Percentiles rank a stretch among this genome's conserved stretches.
phyloP scores from a whole-genome alignment of 2,329 filamentous ascomycete species.

The Coleophoma cylindrospora region DNA sequence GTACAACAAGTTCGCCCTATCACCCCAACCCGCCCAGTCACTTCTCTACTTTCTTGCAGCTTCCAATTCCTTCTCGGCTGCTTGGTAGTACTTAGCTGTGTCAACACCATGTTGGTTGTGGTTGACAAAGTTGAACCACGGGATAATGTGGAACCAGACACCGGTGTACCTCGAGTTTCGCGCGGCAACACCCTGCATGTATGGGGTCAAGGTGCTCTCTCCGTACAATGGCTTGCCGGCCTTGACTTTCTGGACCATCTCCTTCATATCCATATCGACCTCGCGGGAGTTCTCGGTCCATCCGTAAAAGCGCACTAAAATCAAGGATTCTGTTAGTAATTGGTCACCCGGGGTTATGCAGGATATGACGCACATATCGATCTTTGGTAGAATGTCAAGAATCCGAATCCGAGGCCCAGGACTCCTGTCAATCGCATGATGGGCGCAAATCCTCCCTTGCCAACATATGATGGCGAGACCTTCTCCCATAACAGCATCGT shows the following conservation, averaged over 20 bases:
- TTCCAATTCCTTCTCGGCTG: slow-evolving; percentile 91
- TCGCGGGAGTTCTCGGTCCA: slow-evolving; percentile 89
- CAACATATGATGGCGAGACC: slow-evolving; percentile 78
- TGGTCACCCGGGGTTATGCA: neutral
- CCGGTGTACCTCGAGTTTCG: slow-evolving; percentile 90
- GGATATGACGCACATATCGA: slow-evolving; percentile 66
- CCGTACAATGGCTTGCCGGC: slow-evolving; percentile 86
- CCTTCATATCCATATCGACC: slow-evolving; percentile 91
- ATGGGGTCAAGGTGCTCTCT: slow-evolving; percentile 68
- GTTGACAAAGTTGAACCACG: slow-evolving; percentile 99
- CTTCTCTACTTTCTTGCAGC: slow-evolving; percentile 52
- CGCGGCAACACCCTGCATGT: slow-evolving; percentile 90
- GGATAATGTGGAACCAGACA: slow-evolving; percentile 76
- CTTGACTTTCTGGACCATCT: slow-evolving; percentile 98
- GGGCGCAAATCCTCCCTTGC: slow-evolving; percentile 74
- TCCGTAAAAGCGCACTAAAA: slow-evolving; percentile 86
- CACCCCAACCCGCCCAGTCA: slow-evolving; percentile 3
- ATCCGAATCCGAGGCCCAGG: slow-evolving; percentile 71
- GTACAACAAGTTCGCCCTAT: slow-evolving; percentile 5
- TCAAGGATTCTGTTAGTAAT: neutral
- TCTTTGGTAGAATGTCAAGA: slow-evolving; percentile 80
- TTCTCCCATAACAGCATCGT: slow-evolving; percentile 77
- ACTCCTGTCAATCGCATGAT: slow-evolving; percentile 75
- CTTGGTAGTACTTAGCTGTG: slow-evolving; percentile 96
- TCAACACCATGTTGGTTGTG: slow-evolving; percentile 92